phyloP scores from a whole-genome alignment of 2,329 filamentous ascomycete species.

The Lasiodiplodia theobromae region DNA sequence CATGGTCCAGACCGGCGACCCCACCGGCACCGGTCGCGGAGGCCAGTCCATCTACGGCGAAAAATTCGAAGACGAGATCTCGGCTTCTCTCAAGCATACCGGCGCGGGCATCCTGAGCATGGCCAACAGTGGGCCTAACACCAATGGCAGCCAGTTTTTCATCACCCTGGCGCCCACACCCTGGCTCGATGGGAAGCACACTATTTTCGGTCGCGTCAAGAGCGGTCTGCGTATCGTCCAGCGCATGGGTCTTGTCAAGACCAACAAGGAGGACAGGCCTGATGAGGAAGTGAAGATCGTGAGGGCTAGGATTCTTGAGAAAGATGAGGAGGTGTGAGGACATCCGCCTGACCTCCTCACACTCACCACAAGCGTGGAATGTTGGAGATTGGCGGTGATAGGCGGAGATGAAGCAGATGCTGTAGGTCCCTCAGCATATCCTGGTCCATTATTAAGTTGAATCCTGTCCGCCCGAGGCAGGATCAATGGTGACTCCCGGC shows the following conservation, averaged over 20 bases:
- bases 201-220: conserved; percentile 92
- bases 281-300: conserved; percentile 82
- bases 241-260: conserved; percentile 87
- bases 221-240: conserved; percentile 82
- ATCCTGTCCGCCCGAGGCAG: not conserved
- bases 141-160: conserved; percentile 96
- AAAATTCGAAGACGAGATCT: conserved; percentile 93
- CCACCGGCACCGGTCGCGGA: conserved; percentile 90
- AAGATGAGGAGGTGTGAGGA: conserved; percentile 47
- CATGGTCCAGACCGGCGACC: conserved; percentile 96
- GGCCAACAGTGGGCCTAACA: conserved; percentile 93
- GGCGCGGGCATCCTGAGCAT: conserved; percentile 94
- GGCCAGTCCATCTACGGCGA: conserved; percentile 90
- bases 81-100: conserved; percentile 80
- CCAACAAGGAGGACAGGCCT: conserved; percentile 80
- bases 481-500: not conserved
- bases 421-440: not conserved
- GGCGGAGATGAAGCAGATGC: not conserved
- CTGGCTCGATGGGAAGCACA: conserved; percentile 97
- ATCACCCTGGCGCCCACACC: conserved; percentile 92
- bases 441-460: not conserved
- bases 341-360: not conserved
- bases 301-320: conserved; percentile 73
- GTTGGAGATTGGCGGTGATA: not conserved
- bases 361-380: not conserved